Conservation (phyloP, 192 early-diverging fungal species). For the Glomus cerebriforme region DNA sequence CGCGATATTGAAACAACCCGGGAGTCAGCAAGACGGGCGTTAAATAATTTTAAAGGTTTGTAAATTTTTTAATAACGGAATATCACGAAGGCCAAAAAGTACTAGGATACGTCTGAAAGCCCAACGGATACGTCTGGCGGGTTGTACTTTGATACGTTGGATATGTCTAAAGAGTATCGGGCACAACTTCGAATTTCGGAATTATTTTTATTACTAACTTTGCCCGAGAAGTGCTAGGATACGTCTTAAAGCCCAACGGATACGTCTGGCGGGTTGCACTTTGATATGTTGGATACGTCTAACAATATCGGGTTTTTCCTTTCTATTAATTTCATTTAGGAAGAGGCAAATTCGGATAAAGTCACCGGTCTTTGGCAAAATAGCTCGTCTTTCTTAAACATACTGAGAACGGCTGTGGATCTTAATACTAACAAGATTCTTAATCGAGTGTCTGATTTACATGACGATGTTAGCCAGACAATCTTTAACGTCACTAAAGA, state of each 20-base stretch:
- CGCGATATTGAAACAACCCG: background rate
- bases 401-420: conserved; percentile 5
- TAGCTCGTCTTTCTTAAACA: conserved; percentile 4
- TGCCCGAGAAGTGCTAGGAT: conserved; percentile 28
- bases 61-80: background rate
- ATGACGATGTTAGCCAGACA: conserved; percentile 18
- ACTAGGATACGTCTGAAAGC: conserved; percentile 29
- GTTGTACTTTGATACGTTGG: too few relatives aligned
- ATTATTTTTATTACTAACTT: conserved; percentile 8
- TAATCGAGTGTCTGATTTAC: conserved; percentile 16
- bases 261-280: too few relatives aligned
- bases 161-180: conserved; percentile 27
- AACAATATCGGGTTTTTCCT: conserved; percentile 15
- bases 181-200: conserved; percentile 8
- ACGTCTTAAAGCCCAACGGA: conserved; percentile 20
- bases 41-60: conserved; percentile 22
- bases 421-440: conserved; percentile 17
- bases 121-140: conserved; percentile 16
- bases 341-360: conserved; percentile 4
- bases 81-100: conserved; percentile 12
- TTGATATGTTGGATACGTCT: conserved; percentile 22
- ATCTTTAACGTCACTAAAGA: conserved; percentile 25
- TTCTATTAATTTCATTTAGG: conserved; percentile 21
- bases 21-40: background rate
- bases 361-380: conserved; percentile 3